Conservation (phyloP, 352 stramenopile genomes). For the Pythium folliculosum region DNA sequence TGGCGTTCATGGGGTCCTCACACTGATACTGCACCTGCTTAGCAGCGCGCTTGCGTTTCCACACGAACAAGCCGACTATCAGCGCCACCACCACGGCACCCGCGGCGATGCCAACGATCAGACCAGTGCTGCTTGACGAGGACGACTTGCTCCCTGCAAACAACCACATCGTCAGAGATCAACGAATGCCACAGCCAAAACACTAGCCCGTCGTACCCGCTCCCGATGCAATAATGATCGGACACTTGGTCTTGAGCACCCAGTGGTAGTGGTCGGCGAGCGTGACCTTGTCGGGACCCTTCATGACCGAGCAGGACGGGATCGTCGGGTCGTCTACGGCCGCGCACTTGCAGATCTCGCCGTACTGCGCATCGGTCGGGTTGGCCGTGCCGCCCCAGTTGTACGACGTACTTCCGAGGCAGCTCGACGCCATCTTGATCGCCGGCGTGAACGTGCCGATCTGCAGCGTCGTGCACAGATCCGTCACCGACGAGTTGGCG, state of each 20-base stretch:
- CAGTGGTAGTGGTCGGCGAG: conserved; percentile 18
- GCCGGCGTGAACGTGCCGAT: conserved; percentile 6
- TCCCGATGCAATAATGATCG: not conserved
- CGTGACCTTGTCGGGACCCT: conserved; percentile 4
- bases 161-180: not conserved
- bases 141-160: not conserved
- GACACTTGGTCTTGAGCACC: conserved; percentile 11
- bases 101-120: conserved; percentile 5
- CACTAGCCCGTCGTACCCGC: not conserved
- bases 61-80: conserved; percentile 1
- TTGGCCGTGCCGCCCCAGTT: conserved; percentile 6
- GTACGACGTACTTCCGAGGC: conserved; percentile 8
- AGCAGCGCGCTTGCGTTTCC: not conserved
- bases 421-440: conserved; percentile 17
- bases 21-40: not conserved
- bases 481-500: not conserved
- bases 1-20: not conserved
- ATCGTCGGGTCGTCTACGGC: not conserved
- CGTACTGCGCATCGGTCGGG: conserved; percentile 4
- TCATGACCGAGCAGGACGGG: conserved; percentile 12
- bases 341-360: conserved; percentile 16
- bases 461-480: conserved; percentile 8
- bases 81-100: conserved; percentile 2
- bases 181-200: not conserved
- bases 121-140: not conserved